Conservation (phyloP, 2,329 filamentous ascomycete genomes). For the Fusarium equiseti region DNA sequence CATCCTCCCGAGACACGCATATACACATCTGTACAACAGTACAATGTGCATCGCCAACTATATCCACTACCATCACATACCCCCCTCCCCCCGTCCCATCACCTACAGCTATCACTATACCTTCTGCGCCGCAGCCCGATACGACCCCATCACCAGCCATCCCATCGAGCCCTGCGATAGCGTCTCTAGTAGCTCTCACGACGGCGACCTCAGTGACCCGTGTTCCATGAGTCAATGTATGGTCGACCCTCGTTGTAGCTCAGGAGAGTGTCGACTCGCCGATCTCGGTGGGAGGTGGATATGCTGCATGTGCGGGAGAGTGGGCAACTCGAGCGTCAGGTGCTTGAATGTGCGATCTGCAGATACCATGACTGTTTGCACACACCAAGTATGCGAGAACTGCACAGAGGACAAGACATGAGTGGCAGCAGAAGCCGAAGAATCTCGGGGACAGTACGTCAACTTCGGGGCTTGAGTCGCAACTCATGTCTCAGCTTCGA, state of each 20-base stretch:
- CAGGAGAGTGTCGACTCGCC: constrained; percentile 62
- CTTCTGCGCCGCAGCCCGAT: constrained; percentile 56
- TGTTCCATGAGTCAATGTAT: constrained; percentile 61
- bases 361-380: constrained; percentile 62
- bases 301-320: constrained; percentile 63
- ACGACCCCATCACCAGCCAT: constrained; percentile 47
- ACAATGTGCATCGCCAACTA: constrained; percentile 65
- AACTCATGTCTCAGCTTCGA: constrained; percentile 25
- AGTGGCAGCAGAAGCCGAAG: constrained; percentile 21
- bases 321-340: constrained; percentile 59
- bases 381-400: constrained; percentile 60
- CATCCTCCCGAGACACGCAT: constrained; percentile 43
- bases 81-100: constrained; percentile 57
- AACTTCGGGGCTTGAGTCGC: constrained; percentile 5
- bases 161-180: constrained; percentile 41
- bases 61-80: constrained; percentile 64
- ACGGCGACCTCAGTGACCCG: constrained; percentile 56
- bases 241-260: constrained; percentile 59
- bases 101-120: constrained; percentile 58
- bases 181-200: constrained; percentile 28
- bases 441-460: constrained; percentile 27
- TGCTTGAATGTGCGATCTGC: constrained; percentile 61
- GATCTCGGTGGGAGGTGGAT: constrained; percentile 63
- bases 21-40: constrained; percentile 31
- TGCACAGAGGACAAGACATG: constrained; percentile 51